These are phyloP conservation scores for Aspergillus cejpii DNA, from an alignment of 2,329 filamentous ascomycete genomes.

Conservation along the genomic window DNA sequence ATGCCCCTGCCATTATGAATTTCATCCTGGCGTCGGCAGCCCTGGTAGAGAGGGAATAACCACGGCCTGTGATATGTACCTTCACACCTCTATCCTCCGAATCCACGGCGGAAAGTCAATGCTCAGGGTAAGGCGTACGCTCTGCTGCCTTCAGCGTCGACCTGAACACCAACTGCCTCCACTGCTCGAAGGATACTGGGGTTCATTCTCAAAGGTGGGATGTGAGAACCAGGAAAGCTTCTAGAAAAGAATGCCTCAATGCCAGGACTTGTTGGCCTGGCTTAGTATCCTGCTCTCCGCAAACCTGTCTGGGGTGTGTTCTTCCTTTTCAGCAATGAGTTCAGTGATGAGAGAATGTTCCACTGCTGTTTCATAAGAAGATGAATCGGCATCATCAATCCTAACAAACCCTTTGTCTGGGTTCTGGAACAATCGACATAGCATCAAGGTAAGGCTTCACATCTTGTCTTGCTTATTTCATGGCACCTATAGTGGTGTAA, in stretches of 20 bases:
- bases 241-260: slow-evolving; percentile 14
- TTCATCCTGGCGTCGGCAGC: no score
- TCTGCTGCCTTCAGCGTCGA: slow-evolving; percentile 14
- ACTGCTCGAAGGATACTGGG: slow-evolving; percentile 22
- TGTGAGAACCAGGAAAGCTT: slow-evolving; percentile 13
- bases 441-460: neutral
- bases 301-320: slow-evolving; percentile 19
- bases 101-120: slow-evolving; percentile 19
- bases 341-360: slow-evolving; percentile 14
- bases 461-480: neutral
- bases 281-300: slow-evolving; percentile 17
- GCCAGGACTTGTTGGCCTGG: slow-evolving; percentile 11
- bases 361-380: slow-evolving; percentile 11
- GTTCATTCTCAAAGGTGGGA: slow-evolving; percentile 21
- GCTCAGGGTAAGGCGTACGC: slow-evolving; percentile 9
- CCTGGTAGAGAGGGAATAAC: no score
- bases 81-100: slow-evolving; percentile 35
- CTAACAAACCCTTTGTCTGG: neutral
- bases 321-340: slow-evolving; percentile 21
- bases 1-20: no score
- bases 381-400: neutral
- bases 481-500: neutral
- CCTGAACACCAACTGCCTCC: slow-evolving; percentile 13
- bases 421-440: neutral
- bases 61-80: slow-evolving; percentile 41